Evolutionary conservation across 2,329 filamentous ascomycete species (phyloP).

Genomic region (Cladophialophora chaetospira): DNA sequence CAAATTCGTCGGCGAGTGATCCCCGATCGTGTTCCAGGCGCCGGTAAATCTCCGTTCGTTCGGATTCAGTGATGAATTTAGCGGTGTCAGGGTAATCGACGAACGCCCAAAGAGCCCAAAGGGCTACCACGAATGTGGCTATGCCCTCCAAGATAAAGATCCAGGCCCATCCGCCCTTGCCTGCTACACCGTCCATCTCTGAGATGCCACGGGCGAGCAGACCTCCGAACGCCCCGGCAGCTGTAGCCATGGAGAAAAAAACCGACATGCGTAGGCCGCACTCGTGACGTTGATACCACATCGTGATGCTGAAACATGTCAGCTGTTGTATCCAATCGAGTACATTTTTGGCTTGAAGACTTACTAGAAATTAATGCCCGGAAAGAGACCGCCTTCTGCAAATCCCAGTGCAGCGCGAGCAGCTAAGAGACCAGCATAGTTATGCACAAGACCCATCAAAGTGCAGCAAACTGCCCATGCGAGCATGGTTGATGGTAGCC

Average conservation of each 20-base stretch:
- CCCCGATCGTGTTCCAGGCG: slow-evolving; percentile 45
- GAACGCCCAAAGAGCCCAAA: slow-evolving; percentile 49
- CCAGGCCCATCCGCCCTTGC: slow-evolving; percentile 50
- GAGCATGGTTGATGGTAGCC: slow-evolving; percentile 26
- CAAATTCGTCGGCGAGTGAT: slow-evolving; percentile 45
- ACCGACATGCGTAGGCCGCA: slow-evolving; percentile 60
- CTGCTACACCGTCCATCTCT: slow-evolving; percentile 42
- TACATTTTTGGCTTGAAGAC: no score
- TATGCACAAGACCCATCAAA: slow-evolving; percentile 51
- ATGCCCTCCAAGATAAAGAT: slow-evolving; percentile 51
- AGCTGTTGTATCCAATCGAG: no score
- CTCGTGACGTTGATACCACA: slow-evolving; percentile 62
- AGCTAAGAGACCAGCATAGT: slow-evolving; percentile 1
- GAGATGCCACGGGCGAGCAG: slow-evolving; percentile 57
- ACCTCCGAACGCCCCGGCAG: slow-evolving; percentile 56
- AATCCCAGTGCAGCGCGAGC: slow-evolving; percentile 44
- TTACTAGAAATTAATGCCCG: no score
- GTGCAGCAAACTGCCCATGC: slow-evolving; percentile 53
- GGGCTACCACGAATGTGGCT: slow-evolving; percentile 40
- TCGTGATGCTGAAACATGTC: no score
- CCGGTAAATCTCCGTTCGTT: slow-evolving; percentile 42
- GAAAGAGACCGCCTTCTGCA: slow-evolving; percentile 32
- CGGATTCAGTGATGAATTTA: slow-evolving; percentile 47
- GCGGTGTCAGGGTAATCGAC: slow-evolving; percentile 55
- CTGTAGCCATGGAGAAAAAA: slow-evolving; percentile 58